phyloP scores from a whole-genome alignment of 202 grass and related monocot species.

The Panicum virgatum region DNA sequence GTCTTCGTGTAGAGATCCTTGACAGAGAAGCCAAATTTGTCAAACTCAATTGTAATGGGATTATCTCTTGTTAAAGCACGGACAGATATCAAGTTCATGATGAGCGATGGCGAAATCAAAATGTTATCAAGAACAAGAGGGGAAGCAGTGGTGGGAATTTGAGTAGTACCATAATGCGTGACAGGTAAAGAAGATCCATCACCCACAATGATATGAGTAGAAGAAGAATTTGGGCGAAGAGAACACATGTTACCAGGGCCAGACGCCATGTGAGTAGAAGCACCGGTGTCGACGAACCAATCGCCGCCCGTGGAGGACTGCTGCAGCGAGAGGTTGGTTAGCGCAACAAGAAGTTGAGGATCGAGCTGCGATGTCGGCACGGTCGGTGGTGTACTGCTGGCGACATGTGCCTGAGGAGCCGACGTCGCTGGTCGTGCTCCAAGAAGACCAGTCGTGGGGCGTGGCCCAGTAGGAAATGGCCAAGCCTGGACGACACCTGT shows the following conservation, averaged over 20 bases:
- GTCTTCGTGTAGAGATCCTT: not conserved
- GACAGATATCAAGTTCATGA: not conserved
- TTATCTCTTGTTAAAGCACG: not conserved
- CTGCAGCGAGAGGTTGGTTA: not conserved
- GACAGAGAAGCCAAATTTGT: not conserved
- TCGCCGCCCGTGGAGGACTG: not conserved
- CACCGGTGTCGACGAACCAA: not conserved
- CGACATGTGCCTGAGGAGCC: not conserved
- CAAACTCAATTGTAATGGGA: not conserved
- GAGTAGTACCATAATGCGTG: too few relatives aligned
- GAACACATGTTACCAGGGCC: not conserved
- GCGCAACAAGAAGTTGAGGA: not conserved
- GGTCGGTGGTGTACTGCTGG: not conserved
- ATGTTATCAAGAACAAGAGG: not conserved
- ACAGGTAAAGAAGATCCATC: not conserved
- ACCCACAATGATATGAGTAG: not conserved
- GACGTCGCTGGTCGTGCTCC: not conserved
- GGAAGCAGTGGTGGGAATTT: not conserved
- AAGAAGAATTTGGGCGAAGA: not conserved
- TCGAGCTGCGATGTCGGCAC: not conserved
- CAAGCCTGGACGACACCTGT: not conserved
- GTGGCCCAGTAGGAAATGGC: not conserved
- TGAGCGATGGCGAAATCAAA: not conserved
- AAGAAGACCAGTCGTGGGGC: not conserved
- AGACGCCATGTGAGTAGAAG: not conserved